These are phyloP conservation scores for Cladosporium sp. DNA, from an alignment of 2,329 filamentous ascomycete species.

Conservation along the genomic window DNA sequence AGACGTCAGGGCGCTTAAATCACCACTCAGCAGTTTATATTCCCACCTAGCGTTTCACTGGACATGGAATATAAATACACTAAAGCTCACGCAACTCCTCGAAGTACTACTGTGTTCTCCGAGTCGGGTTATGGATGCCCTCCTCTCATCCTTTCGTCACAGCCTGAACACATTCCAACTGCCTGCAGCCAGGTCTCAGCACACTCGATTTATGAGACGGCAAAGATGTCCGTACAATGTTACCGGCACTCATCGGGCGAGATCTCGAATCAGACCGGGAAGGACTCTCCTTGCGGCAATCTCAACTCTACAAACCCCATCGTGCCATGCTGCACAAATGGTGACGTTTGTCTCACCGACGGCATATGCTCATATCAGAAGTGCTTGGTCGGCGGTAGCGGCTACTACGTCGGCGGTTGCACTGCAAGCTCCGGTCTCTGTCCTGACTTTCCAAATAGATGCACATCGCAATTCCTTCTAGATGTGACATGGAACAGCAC, in stretches of 20 bases:
- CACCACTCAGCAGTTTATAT: no score
- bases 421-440: background rate
- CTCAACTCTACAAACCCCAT: background rate
- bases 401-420: conserved; percentile 3
- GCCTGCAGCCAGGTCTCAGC: no score
- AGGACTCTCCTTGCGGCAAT: background rate
- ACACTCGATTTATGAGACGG: no score
- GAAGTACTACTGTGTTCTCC: no score
- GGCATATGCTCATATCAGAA: conserved; percentile 7
- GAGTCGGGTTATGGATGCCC: no score
- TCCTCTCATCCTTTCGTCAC: no score
- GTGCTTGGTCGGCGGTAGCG: background rate
- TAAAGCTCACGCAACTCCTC: no score
- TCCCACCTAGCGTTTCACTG: no score
- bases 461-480: background rate
- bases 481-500: conserved; percentile 3
- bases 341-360: background rate
- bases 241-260: background rate
- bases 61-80: no score
- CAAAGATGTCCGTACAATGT: background rate
- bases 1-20: no score
- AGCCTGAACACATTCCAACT: no score
- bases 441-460: background rate
- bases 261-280: background rate
- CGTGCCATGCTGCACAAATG: background rate